Base-by-base conservation (phyloP, 495 filamentous ascomycete genomes). In the Cladorrhinum samala region DNA sequence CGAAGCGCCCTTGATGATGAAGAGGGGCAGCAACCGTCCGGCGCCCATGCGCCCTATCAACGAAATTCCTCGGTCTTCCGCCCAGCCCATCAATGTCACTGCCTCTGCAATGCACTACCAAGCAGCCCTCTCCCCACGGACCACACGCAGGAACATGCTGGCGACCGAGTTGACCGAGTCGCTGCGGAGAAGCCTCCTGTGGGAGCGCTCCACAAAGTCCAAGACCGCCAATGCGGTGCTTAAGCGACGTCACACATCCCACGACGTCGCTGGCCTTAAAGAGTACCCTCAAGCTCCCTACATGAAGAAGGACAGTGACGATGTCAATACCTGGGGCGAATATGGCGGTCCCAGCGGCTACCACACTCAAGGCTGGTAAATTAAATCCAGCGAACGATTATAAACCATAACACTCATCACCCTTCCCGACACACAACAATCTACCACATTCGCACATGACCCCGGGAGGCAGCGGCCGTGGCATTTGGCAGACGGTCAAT, bases 81-180 rank as follows among this genome's bases (percentile, higher is more conserved):
- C 76, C 5, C 91, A 92, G 68, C 91, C 92, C 17, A 96, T 97
- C 63, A 83, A 87, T 63, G 85, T 84, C 27, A 86, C 82, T 13
- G 84, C 86, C 38, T 86, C 82, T 49, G 72, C 64, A 54, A 77
- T 79, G 46, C 81, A 84, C 17, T 83, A 85, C 53, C 82, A 82
- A 51, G 77, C 77, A 18, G 82, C 84, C 3, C 71, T 89, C 36
- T 96, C 93, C 6, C 93, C 93, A 0, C 81, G 89, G 52, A 96
- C 94, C 0, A 99, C 94, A 0, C 83, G 94, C 42, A 81, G 92
- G 41, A 95, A 99, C 70, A 99, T 99, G 93, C 81, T 99, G 50
- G 85, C 89, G 30, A 91, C 89, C 20, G 93, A 99, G 70, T 75
- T 99, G 56, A 75, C 67, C 60, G 62, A 77, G 63, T 73, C 72